These are phyloP conservation scores for Pyropia haitanensis DNA, from an alignment of 23 red algal species.

Conservation along the genomic window DNA sequence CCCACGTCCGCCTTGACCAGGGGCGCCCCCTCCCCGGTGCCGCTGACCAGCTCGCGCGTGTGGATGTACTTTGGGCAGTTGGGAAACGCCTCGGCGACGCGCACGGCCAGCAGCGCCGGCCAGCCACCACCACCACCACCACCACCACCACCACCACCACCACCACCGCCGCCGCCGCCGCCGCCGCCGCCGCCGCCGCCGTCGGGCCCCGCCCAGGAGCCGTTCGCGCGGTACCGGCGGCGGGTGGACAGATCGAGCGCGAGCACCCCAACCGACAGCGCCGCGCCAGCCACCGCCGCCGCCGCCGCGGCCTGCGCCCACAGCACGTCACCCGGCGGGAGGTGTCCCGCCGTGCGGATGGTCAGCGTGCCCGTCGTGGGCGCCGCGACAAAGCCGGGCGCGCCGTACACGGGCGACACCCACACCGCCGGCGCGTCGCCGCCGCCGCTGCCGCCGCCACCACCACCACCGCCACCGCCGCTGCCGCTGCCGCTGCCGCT, in stretches of 20 bases:
- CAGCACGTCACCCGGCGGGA: slow-evolving; percentile 19
- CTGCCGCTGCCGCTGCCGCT: too few species aligned
- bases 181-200: too few species aligned
- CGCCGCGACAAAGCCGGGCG: not conserved
- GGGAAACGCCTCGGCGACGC: slow-evolving; percentile 46
- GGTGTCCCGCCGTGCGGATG: slow-evolving; percentile 2
- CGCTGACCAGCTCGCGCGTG: not conserved
- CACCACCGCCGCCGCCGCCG: too few species aligned
- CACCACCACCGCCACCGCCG: too few species aligned
- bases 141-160: too few species aligned
- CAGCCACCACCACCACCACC: too few species aligned
- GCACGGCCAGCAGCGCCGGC: slow-evolving; percentile 13
- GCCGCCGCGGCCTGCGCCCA: not conserved
- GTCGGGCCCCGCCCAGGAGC: not conserved
- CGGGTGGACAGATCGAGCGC: slow-evolving; percentile 35
- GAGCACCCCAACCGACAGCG: slow-evolving; percentile 22
- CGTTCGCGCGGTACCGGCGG: slow-evolving; percentile 52
- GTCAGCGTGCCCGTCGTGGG: slow-evolving; percentile 5
- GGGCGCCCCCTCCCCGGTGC: too few species aligned
- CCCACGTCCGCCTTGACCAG: too few species aligned
- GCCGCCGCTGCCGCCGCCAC: too few species aligned
- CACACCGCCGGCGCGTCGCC: slow-evolving; percentile 3
- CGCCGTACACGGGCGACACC: slow-evolving; percentile 20
- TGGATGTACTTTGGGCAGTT: slow-evolving; percentile 82
- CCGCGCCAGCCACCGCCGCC: not conserved